Percentiles rank a stretch among this genome's conserved stretches.
Conservation (phyloP, 345 rosid genomes). For the Eucalyptus camaldulensis region DNA sequence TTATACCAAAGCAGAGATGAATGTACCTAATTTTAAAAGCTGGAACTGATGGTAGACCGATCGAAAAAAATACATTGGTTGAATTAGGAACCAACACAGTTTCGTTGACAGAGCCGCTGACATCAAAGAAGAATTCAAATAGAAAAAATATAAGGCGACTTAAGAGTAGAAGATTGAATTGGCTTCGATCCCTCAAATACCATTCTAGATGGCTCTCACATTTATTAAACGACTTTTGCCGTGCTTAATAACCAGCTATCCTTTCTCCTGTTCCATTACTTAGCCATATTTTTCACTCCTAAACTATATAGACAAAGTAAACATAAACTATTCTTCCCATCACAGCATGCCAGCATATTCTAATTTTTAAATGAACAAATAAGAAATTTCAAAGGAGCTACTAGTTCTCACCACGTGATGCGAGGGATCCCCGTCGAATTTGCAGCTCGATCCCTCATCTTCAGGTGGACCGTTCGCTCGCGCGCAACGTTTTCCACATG, state of each 20-base stretch:
- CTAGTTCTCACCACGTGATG: background rate
- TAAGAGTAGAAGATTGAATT: background rate
- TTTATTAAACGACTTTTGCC: background rate
- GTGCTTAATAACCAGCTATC: background rate
- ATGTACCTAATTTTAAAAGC: background rate
- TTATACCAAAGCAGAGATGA: background rate
- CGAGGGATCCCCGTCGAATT: background rate
- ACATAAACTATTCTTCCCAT: background rate
- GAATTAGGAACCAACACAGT: background rate
- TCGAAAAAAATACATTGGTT: background rate
- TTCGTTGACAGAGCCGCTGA: background rate
- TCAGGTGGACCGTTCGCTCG: fast-evolving
- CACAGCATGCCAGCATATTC: background rate
- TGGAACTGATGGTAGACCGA: background rate
- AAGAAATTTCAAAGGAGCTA: background rate
- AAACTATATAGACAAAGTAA: background rate
- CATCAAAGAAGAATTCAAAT: background rate
- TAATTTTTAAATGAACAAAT: background rate
- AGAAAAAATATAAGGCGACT: background rate
- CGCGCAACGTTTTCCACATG: background rate
- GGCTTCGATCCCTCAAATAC: background rate
- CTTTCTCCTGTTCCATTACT: background rate
- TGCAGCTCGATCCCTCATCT: background rate
- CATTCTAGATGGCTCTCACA: background rate
- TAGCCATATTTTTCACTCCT: background rate